Conservation (phyloP, 176 grass and related monocot genomes). For the Echinochloa phyllopogon region DNA sequence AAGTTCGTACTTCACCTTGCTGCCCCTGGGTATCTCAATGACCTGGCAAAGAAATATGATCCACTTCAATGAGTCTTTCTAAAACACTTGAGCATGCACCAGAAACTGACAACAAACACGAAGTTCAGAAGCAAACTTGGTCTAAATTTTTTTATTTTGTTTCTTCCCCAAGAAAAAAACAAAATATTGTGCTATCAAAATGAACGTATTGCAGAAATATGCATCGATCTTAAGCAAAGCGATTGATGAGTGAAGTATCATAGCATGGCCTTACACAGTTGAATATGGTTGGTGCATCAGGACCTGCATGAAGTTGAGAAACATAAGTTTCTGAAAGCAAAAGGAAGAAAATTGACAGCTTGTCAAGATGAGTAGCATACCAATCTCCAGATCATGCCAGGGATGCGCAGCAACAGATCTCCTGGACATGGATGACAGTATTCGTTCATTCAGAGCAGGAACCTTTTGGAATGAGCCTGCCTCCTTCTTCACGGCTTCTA, state of each 20-base stretch:
- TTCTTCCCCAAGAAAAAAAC: background rate
- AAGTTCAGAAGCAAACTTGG: background rate
- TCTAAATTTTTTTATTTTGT: background rate
- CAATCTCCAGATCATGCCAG: slow-evolving; percentile 99
- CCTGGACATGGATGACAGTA: slow-evolving; percentile 74
- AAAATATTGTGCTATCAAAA: background rate
- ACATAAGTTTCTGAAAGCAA: background rate
- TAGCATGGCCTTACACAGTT: slow-evolving; percentile 76
- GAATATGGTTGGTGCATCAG: slow-evolving; percentile 85
- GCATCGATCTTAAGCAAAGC: background rate
- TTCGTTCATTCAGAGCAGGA: slow-evolving; percentile 84
- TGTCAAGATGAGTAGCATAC: slow-evolving; percentile 48
- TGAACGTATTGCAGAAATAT: background rate
- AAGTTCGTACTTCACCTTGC: slow-evolving; percentile 98
- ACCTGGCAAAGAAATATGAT: slow-evolving; percentile 53
- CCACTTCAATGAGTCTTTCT: background rate
- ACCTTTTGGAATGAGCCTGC: slow-evolving; percentile 12
- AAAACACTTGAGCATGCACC: background rate
- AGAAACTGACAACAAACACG: background rate
- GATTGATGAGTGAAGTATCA: background rate
- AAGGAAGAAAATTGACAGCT: background rate
- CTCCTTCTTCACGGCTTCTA: slow-evolving; percentile 54
- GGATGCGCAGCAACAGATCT: slow-evolving; percentile 89
- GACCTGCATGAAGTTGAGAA: slow-evolving; percentile 54
- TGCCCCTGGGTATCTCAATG: slow-evolving; percentile 89